Evolutionary conservation across 2,329 filamentous ascomycete genomes (phyloP).

Genomic region (Pseudomassariella vexata): DNA sequence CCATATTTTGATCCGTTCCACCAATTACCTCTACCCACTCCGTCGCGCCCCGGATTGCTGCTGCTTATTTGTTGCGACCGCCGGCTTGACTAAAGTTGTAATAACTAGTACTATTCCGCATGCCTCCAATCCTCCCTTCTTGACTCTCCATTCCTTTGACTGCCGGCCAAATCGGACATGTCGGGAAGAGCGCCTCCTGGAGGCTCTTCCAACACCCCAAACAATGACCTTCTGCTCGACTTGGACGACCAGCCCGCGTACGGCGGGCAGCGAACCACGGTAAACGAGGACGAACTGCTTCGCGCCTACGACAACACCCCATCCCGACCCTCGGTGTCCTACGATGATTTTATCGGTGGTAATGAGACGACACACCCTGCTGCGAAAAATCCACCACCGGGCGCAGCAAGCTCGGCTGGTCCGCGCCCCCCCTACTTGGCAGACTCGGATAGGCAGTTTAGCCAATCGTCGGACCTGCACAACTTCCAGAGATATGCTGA

Average conservation of each 20-base stretch:
- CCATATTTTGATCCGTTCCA: no score
- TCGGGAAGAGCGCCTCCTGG: constrained; percentile 52
- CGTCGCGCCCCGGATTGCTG: no score
- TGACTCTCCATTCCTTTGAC: no score
- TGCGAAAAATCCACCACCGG: constrained; percentile 30
- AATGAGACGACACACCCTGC: constrained; percentile 44
- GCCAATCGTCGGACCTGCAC: constrained; percentile 74
- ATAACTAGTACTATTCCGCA: no score
- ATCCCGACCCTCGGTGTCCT: constrained; percentile 79
- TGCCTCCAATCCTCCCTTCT: no score
- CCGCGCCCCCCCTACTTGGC: constrained; percentile 37
- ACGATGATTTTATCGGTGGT: constrained; percentile 88
- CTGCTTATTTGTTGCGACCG: no score
- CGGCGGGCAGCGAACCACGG: constrained; percentile 68
- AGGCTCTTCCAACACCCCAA: constrained; percentile 38
- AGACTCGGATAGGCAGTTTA: constrained; percentile 42
- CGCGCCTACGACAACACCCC: constrained; percentile 63
- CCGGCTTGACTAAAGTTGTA: no score
- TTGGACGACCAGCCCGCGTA: constrained; percentile 68
- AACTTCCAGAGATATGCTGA: constrained; percentile 91
- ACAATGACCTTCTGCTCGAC: constrained; percentile 64
- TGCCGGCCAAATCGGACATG: constrained; percentile 38
- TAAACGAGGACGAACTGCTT: constrained; percentile 76
- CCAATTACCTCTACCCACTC: no score
- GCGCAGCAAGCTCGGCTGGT: constrained; percentile 17